phyloP scores from a whole-genome alignment of 352 stramenopile species.

The Phytophthora pluvialis region DNA sequence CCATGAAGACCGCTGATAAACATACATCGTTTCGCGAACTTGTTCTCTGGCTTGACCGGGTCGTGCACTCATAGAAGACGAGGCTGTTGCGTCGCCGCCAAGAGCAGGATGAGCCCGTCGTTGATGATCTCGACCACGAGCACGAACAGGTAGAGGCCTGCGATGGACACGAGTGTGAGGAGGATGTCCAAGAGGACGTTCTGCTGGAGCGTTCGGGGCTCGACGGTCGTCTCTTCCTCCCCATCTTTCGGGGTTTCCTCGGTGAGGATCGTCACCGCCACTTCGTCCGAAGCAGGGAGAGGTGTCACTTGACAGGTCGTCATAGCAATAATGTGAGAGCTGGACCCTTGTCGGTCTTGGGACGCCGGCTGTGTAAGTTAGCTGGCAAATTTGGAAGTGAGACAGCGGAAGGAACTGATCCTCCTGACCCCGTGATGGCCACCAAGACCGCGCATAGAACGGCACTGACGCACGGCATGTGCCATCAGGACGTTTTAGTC shows the following conservation, averaged over 20 bases:
- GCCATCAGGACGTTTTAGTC: background rate
- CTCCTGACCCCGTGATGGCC: constrained; percentile 5
- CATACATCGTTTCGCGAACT: background rate
- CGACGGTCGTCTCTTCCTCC: background rate
- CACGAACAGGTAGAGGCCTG: constrained; percentile 2
- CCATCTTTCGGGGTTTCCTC: constrained; percentile 2
- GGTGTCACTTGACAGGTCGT: constrained; percentile 4
- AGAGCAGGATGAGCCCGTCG: constrained; percentile 13
- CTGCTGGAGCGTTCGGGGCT: background rate
- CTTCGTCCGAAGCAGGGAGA: constrained; percentile 6
- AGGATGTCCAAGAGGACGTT: background rate
- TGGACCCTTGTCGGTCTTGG: background rate
- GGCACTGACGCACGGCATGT: constrained; percentile 4
- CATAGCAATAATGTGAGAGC: background rate
- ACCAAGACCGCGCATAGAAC: constrained; percentile 12
- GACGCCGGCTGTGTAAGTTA: background rate
- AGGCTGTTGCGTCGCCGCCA: constrained; percentile 3
- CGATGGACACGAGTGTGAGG: background rate
- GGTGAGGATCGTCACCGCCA: constrained; percentile 12
- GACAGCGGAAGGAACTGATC: constrained; percentile 2
- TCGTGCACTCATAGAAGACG: background rate
- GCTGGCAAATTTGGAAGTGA: constrained; percentile 7
- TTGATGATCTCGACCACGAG: constrained; percentile 13
- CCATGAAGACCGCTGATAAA: background rate
- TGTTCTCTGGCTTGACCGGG: background rate